Base-by-base conservation (phyloP, 768 basidiomycete species). In the Lactarius deliciosus region DNA sequence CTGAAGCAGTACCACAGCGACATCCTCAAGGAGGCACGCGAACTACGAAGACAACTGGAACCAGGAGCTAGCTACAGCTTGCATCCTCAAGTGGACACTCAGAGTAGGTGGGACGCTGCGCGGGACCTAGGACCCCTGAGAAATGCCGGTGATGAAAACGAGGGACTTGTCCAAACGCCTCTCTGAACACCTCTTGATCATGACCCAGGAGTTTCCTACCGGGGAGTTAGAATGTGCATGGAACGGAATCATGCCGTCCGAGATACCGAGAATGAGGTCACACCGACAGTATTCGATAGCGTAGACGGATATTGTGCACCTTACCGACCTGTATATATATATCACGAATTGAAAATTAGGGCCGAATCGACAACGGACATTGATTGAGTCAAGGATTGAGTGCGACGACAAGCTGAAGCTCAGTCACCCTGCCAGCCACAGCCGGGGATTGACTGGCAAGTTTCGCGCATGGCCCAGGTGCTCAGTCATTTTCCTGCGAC, bases 221-320 rank as follows among this genome's bases (percentile, higher is more conserved):
- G 16, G 36, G 28, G 66, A 67, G 53, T 64, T 67, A 28, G 43
- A 64, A 25, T 50, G 55, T 45, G 66, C 58, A 2, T 67, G 61
- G 62, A 60, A 67, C 1, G 66, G 66, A 28, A 63, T 67, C 20
- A 67, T 67, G 66, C 53, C 50, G 9, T 40, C 6, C 45, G 58
- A 28, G 40, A 38, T 66, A 13, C 47, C 1, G 54, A 18, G 4
- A 50, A 50, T 50, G 40, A 57, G 56, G 38, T 5, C 13, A 25
- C 13, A 41, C 3, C 34, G 55, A 55, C n/a, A 7, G 32, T 56
- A 20, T 20, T 36, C 16, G 38, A 54, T 41, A 25, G 6, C 28
- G 25, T 64, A 40, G 13, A 25, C 32, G 11, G 6, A 50, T 25
- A 11, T 36, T 57, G 43, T 47, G 25, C 6, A 20, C 47, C 4